phyloP scores from a whole-genome alignment of 192 early-diverging fungal species.

The Linnemannia exigua region DNA sequence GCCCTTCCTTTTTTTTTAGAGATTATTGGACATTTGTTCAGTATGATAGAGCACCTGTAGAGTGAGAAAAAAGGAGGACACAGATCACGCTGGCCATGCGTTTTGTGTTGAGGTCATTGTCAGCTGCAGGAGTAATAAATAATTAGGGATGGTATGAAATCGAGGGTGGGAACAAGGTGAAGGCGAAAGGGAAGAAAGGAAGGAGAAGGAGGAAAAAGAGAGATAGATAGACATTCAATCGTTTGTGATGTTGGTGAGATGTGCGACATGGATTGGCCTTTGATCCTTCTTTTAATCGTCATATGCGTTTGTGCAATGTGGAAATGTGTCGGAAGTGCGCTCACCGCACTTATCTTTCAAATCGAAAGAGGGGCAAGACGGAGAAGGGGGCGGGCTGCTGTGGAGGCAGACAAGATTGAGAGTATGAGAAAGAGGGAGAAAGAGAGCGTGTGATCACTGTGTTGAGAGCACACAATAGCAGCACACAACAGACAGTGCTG shows the following conservation, averaged over 20 bases:
- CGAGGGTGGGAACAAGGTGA: neutral
- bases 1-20: too few species aligned
- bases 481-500: neutral
- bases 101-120: neutral
- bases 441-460: neutral
- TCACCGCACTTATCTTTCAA: too few species aligned
- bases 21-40: neutral
- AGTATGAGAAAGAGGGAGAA: neutral
- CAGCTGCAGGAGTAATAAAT: neutral
- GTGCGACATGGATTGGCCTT: too few species aligned
- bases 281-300: too few species aligned
- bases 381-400: neutral
- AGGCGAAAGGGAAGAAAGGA: neutral
- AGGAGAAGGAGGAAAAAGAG: neutral
- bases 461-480: neutral
- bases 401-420: too few species aligned
- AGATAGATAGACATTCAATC: neutral
- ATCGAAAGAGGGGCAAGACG: too few species aligned
- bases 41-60: neutral
- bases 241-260: too few species aligned
- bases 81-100: neutral
- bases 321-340: too few species aligned
- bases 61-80: neutral
- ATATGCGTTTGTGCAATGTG: too few species aligned
- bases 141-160: too few species aligned